Percentiles rank a stretch among this genome's conserved stretches.
Conservation (phyloP, 805 yeast species). For the Candida endomychidarum region DNA sequence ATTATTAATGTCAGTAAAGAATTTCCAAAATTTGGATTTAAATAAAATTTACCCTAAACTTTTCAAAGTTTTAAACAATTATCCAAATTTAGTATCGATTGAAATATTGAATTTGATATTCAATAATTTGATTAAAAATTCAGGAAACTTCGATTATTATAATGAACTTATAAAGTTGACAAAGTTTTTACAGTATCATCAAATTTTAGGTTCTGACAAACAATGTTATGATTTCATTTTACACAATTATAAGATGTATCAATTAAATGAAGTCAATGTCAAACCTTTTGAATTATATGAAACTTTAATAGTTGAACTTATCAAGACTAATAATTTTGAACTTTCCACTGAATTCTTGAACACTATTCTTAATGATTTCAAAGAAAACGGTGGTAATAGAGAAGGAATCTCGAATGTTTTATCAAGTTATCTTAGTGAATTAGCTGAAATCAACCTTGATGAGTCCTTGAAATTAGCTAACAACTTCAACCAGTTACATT, state of each 20-base stretch:
- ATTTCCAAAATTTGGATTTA: slow-evolving; percentile 33
- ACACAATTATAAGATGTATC: slow-evolving; percentile 21
- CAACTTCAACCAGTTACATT: slow-evolving; percentile 29
- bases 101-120: slow-evolving; percentile 16
- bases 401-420: slow-evolving; percentile 39
- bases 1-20: slow-evolving; percentile 46
- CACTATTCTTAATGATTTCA: slow-evolving; percentile 28
- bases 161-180: slow-evolving; percentile 35
- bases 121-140: slow-evolving; percentile 18
- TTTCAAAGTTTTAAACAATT: slow-evolving; percentile 27
- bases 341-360: slow-evolving; percentile 60
- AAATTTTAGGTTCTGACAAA: slow-evolving; percentile 18
- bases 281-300: slow-evolving; percentile 53
- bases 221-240: slow-evolving; percentile 28
- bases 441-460: slow-evolving; percentile 18
- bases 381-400: slow-evolving; percentile 13
- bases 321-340: slow-evolving; percentile 48
- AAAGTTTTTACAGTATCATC: slow-evolving; percentile 19
- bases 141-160: slow-evolving; percentile 33
- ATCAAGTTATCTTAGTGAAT: slow-evolving; percentile 40
- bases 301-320: slow-evolving; percentile 50
- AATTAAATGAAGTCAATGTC: neutral
- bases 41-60: slow-evolving; percentile 34
- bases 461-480: slow-evolving; percentile 26
- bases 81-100: slow-evolving; percentile 28